Conservation (phyloP, 2,329 filamentous ascomycete genomes). For the Hansfordia pulvinata region DNA sequence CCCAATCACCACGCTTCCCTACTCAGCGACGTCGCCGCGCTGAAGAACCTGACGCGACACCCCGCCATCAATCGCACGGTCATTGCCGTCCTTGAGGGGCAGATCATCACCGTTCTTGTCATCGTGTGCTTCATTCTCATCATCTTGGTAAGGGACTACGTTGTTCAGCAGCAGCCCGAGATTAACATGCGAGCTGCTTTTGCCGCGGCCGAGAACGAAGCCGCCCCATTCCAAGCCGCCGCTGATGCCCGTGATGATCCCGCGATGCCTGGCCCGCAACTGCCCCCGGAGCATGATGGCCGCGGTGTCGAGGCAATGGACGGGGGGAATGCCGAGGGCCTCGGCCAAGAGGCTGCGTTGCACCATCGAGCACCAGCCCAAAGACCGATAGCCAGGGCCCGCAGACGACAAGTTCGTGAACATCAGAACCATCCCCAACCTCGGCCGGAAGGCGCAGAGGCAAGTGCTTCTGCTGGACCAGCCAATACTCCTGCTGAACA, state of each 20-base stretch:
- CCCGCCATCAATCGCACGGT: slow-evolving; percentile 63
- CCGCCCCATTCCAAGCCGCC: slow-evolving; percentile 6
- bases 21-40: slow-evolving; percentile 40
- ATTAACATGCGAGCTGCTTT: slow-evolving; percentile 67
- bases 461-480: too few relatives aligned
- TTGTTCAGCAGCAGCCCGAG: slow-evolving; percentile 92
- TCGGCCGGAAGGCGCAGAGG: neutral
- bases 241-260: slow-evolving; percentile 4
- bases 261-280: too few relatives aligned
- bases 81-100: slow-evolving; percentile 78
- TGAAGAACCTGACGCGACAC: slow-evolving; percentile 53
- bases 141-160: slow-evolving; percentile 92
- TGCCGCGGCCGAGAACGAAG: slow-evolving; percentile 30
- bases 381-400: too few relatives aligned
- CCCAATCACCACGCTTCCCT: slow-evolving; percentile 24
- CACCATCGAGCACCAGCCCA: too few relatives aligned
- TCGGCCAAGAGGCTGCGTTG: too few relatives aligned
- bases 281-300: too few relatives aligned
- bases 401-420: too few relatives aligned
- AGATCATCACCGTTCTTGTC: slow-evolving; percentile 82
- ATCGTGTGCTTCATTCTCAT: slow-evolving; percentile 94
- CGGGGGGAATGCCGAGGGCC: too few relatives aligned
- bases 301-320: too few relatives aligned
- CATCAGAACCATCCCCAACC: slow-evolving; percentile 1
- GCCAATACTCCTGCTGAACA: too few relatives aligned